Base-by-base conservation (phyloP, 371 early-diverging fungal genomes). In the Synchytrium microbalum region DNA sequence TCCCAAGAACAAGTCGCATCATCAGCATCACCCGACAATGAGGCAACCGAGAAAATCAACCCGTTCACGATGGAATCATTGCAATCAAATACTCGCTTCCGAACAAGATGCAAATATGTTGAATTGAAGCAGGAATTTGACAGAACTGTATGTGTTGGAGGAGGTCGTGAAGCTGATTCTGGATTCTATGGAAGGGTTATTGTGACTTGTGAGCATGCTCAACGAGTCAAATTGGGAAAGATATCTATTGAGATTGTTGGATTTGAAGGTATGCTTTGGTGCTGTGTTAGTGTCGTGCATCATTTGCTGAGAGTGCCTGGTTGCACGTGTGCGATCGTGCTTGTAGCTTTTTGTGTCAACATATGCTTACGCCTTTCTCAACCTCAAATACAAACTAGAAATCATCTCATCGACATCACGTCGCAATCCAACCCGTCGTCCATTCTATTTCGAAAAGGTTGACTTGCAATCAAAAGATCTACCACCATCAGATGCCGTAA, bases 401-500 rank as follows among this genome's bases (percentile, higher is more conserved):
- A 24, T 26, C 13, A 24, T 56, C 8, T 24, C 56, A 24, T 5
- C 56, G 24, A 13, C 26, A 13, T 26, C 56, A 24, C 56, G 29
- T 13, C 5, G 24, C 5, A 59, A 63, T 3, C 28, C 25, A 2
- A 30, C 64, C 31, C 61, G 66, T n/a, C 61, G 63, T 24, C 65
- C 60, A 1, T 16, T 71, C 32, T 71, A 76, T 52, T 53, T 74
- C 24, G 52, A 62, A 32, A 62, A 71, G 1, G 54, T 64, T 32
- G 31, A 54, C 10, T 26, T 78, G 31, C 79, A 78, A 64, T 55
- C 64, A 10, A 2, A 52, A 25, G 23, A 46, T 14, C 46, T 73
- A 14, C 67, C 72, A 1, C 75, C 79, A 13, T 67, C 69, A 2
- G 73, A 73, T 59, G 71, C 71, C 1, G 73, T 79, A 33, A 25